Evolutionary conservation across 805 yeast genomes (phyloP), one percentile per base, ranked within the genome.

Genomic region (Starmerella scarabaei): DNA sequence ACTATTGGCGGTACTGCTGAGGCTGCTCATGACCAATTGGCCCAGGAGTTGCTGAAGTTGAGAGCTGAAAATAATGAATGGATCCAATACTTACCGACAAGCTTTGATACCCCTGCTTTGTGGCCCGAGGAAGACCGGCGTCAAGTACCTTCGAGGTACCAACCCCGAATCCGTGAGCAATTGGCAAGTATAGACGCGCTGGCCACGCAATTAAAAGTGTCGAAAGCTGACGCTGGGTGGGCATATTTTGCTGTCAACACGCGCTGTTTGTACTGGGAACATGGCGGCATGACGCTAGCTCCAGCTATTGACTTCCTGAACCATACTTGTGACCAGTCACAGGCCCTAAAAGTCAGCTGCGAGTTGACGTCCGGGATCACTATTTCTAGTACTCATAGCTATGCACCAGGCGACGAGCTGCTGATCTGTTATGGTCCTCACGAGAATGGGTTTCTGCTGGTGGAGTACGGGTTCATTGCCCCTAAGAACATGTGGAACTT

Each of bases 241-340:
- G 73, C 80, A 0, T 88, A 94, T 93, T 67, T 81, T 52, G 77
- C 88, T 52, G 81, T 86, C 41, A 88, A 91, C 56, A 79, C 96
- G 2, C 76, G 98, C 61, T 88, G 97, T 57, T 64, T 88, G 5
- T 86, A 84, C 56, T 76, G 78, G 77, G 68, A 71, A 3, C 59
- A 82, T 2, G 76, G 80, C 1, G 66, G 69, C 35, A 77, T 88
- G 63, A 83, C 97, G 2, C 63, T 88, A 72, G 96, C 88, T 0
- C 98, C 98, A 0, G 77, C 66, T 47, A 85, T 86, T 19, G 98
- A 88, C 61, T 80, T 82, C 56, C 62, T 88, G 37, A 91, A 88
- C 59, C 97, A 88, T 44, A 42, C 47, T 17, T 42, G 53, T 11
- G 66, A 68, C 4, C 47, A 43, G 15, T 30, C 34, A 2, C 24